Percentiles rank a stretch among this genome's conserved stretches.
phyloP scores from a whole-genome alignment of 2,329 filamentous ascomycete species.

The Tolypocladium paradoxum region DNA sequence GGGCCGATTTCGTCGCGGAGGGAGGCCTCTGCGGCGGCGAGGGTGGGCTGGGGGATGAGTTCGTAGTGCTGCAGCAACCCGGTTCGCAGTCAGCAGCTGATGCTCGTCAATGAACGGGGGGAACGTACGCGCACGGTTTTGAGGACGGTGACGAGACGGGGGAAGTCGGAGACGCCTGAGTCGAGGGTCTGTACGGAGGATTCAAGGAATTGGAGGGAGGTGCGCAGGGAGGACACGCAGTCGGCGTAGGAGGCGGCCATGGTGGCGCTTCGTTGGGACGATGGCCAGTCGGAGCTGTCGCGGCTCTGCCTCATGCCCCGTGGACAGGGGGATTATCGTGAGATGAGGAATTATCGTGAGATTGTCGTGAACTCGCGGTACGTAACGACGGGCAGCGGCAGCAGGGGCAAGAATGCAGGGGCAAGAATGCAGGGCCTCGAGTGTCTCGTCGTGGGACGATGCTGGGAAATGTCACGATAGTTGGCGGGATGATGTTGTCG shows the following conservation, averaged over 20 bases:
- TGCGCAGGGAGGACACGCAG: slow-evolving; percentile 49
- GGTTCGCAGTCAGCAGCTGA: slow-evolving; percentile 2
- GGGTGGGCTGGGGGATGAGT: slow-evolving; percentile 73
- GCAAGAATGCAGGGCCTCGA: not conserved
- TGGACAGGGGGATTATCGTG: not conserved
- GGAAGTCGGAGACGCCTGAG: slow-evolving; percentile 46
- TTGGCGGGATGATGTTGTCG: slow-evolving; percentile 1
- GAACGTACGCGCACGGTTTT: slow-evolving; percentile 44
- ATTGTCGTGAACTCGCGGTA: not conserved
- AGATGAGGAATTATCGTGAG: slow-evolving; percentile 1
- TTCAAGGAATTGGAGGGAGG: slow-evolving; percentile 49
- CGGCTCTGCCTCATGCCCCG: not conserved
- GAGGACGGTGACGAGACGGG: slow-evolving; percentile 42
- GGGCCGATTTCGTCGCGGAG: slow-evolving; percentile 85
- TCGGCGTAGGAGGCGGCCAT: slow-evolving; percentile 35
- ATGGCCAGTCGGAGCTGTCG: slow-evolving; percentile 4
- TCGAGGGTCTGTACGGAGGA: slow-evolving; percentile 48
- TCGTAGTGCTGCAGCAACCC: slow-evolving; percentile 74
- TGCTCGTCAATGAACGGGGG: no score
- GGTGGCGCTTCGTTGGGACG: slow-evolving; percentile 12
- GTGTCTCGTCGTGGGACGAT: not conserved
- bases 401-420: not conserved
- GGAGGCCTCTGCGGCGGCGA: slow-evolving; percentile 71
- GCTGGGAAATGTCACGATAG: slow-evolving; percentile 1
- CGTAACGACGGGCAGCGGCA: not conserved